phyloP scores from a whole-genome alignment of 805 yeast genomes.

The Limtongia smithiae region DNA sequence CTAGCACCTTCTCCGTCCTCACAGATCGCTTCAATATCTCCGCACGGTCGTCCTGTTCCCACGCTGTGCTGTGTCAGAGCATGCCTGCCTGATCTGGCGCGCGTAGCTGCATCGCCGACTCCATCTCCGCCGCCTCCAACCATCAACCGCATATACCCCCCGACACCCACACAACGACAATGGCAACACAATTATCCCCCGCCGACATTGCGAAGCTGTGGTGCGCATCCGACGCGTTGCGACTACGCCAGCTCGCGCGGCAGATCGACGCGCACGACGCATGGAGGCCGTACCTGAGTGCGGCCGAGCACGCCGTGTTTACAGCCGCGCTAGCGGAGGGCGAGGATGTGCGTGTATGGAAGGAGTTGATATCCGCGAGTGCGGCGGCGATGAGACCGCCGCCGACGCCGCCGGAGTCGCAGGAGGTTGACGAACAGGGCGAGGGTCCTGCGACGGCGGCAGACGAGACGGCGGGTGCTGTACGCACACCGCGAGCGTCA shows the following conservation, averaged over 20 bases:
- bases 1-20: no score
- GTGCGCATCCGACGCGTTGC: slow-evolving; percentile 30
- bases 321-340: slow-evolving; percentile 35
- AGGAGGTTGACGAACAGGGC: neutral
- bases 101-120: no score
- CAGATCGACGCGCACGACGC: slow-evolving; percentile 29
- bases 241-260: slow-evolving; percentile 26
- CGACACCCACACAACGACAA: neutral
- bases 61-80: no score
- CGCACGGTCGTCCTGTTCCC: no score
- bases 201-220: slow-evolving; percentile 19
- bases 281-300: slow-evolving; percentile 40
- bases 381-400: slow-evolving; percentile 4
- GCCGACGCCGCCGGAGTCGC: neutral
- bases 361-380: slow-evolving; percentile 30
- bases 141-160: no score
- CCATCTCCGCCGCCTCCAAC: no score
- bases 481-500: neutral
- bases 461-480: neutral
- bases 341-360: slow-evolving; percentile 38
- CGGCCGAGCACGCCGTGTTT: slow-evolving; percentile 40
- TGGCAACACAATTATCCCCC: neutral
- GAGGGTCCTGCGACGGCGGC: neutral
- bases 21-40: no score
- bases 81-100: no score